phyloP scores from a whole-genome alignment of 352 stramenopile genomes.

The Globisporangium irregulare region DNA sequence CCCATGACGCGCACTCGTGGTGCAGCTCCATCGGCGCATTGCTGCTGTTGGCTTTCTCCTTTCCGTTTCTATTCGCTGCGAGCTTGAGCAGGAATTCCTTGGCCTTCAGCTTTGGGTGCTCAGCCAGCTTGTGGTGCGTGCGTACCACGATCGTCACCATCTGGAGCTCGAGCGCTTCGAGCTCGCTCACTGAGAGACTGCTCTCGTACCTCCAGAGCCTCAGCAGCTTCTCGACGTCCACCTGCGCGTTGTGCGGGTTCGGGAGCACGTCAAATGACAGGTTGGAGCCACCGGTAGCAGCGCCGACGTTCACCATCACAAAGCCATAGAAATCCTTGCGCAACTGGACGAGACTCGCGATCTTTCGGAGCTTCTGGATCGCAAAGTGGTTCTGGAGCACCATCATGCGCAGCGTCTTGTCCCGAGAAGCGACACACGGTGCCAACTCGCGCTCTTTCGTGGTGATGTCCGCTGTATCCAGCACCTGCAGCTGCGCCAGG shows the following conservation, averaged over 20 bases:
- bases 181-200: conserved; percentile 25
- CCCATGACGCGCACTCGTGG: conserved; percentile 42
- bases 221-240: conserved; percentile 44
- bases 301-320: conserved; percentile 15
- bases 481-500: conserved; percentile 41
- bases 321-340: conserved; percentile 62
- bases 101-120: conserved; percentile 62
- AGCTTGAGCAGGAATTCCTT: conserved; percentile 72
- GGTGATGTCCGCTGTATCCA: conserved; percentile 62
- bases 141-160: conserved; percentile 67
- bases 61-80: conserved; percentile 19
- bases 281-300: not conserved
- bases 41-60: conserved; percentile 9
- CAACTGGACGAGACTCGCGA: conserved; percentile 43
- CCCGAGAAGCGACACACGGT: conserved; percentile 46
- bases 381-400: conserved; percentile 64
- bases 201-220: conserved; percentile 51
- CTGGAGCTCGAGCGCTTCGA: conserved; percentile 42
- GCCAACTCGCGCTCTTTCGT: conserved; percentile 55
- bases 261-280: conserved; percentile 53
- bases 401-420: conserved; percentile 44
- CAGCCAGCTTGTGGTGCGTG: conserved; percentile 45
- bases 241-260: conserved; percentile 31
- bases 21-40: conserved; percentile 29
- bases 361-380: conserved; percentile 66